Conservation (phyloP, 192 early-diverging fungal species). For the Coemansia sp. region DNA sequence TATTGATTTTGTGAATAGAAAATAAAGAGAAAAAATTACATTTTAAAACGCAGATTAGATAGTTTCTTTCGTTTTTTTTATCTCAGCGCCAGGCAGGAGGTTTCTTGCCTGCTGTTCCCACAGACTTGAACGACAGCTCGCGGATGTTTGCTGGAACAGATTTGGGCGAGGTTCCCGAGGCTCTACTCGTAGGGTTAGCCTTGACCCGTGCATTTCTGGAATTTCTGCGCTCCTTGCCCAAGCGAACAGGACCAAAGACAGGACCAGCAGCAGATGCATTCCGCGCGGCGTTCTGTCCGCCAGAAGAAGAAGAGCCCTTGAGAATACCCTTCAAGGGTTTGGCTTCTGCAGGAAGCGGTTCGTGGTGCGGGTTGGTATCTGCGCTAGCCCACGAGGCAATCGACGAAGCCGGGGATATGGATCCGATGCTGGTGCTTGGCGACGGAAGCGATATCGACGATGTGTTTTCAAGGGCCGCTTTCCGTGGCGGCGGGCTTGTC, state of each 20-base stretch:
- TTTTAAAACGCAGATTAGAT: not conserved
- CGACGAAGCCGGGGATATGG: slow-evolving; percentile 34
- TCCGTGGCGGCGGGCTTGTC: slow-evolving; percentile 25
- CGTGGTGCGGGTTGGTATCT: slow-evolving; percentile 40
- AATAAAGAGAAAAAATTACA: not conserved
- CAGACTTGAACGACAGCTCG: slow-evolving; percentile 45
- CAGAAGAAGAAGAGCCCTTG: slow-evolving; percentile 4
- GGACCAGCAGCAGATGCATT: not conserved
- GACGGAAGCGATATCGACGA: slow-evolving; percentile 34
- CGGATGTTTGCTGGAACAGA: slow-evolving; percentile 12
- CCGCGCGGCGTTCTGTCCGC: not conserved
- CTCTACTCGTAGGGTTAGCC: slow-evolving; percentile 28
- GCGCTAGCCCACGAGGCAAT: slow-evolving; percentile 46
- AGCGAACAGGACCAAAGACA: slow-evolving; percentile 30
- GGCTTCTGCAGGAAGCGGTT: slow-evolving; percentile 42
- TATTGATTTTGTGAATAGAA: not conserved
- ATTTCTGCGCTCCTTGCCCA: slow-evolving; percentile 36
- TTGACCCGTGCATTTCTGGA: slow-evolving; percentile 39
- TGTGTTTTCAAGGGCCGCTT: slow-evolving; percentile 1
- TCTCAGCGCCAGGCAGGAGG: slow-evolving; percentile 30
- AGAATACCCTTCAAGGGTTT: slow-evolving; percentile 46
- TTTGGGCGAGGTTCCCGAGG: slow-evolving; percentile 29
- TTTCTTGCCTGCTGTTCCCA: slow-evolving; percentile 24
- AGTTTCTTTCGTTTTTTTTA: not conserved
- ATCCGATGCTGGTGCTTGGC: slow-evolving; percentile 23